Evolutionary conservation across 306 rosid genomes (phyloP).

Genomic region (Acacia acuminata): DNA sequence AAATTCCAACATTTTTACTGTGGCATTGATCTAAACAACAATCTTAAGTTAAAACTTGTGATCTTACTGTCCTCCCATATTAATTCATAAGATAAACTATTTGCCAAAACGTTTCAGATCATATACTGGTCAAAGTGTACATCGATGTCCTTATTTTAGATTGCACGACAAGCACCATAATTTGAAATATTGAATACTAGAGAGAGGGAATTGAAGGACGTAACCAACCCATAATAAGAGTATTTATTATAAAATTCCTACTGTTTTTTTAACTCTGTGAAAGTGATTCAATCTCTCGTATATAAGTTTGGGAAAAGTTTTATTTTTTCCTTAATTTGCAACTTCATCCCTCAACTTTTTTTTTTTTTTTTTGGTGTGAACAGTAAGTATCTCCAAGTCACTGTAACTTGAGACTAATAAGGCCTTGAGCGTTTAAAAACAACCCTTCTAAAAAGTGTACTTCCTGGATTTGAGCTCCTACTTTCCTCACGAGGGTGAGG

Average conservation of each 20-base stretch:
- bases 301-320: neutral
- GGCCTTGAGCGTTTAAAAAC: no score
- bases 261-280: neutral
- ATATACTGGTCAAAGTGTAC: neutral
- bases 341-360: no score
- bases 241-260: neutral
- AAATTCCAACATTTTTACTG: neutral
- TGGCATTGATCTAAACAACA: neutral
- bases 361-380: no score
- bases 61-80: neutral
- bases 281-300: neutral
- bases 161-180: neutral
- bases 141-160: neutral
- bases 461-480: no score
- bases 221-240: neutral
- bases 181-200: neutral
- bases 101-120: neutral
- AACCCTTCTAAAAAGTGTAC: no score
- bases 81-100: neutral
- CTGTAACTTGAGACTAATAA: no score
- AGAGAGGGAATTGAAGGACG: neutral
- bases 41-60: neutral
- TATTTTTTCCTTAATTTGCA: no score
- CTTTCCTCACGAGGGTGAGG: no score
- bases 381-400: no score